Percentiles rank a stretch among this genome's conserved stretches.
Conservation (phyloP, 192 early-diverging fungal species). For the Oehlia diaphana region DNA sequence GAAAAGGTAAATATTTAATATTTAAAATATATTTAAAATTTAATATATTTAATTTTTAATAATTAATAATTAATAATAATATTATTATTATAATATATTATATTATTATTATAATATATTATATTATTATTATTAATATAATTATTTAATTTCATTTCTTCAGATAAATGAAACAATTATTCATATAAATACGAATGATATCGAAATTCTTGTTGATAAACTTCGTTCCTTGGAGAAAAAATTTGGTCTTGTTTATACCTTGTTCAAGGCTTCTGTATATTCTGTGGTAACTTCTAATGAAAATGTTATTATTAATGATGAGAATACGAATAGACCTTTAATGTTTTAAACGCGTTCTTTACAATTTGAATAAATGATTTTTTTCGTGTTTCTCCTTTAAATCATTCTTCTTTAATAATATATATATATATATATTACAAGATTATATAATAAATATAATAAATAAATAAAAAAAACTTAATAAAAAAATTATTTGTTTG, state of each 20-base stretch:
- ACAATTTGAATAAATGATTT: no score
- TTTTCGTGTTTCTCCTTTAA: no score
- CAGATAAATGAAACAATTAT: conserved; percentile 36
- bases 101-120: no score
- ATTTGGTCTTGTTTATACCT: conserved; percentile 38
- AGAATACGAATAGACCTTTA: background rate
- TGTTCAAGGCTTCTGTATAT: conserved; percentile 43
- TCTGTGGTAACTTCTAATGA: conserved; percentile 26
- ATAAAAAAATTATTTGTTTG: no score
- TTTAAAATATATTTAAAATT: no score
- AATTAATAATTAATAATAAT: no score
- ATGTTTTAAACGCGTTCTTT: background rate
- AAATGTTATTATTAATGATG: background rate
- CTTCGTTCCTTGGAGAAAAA: conserved; percentile 41
- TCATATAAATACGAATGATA: conserved; percentile 34
- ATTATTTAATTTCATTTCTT: background rate
- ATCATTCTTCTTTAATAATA: no score
- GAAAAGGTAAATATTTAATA: conserved; percentile 5
- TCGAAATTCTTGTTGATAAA: conserved; percentile 37
- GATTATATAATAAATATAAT: background rate
- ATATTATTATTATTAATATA: no score
- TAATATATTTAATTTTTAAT: no score
- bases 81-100: no score
- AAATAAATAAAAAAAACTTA: no score
- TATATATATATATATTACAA: no score